Evolutionary conservation across 2,329 filamentous ascomycete species (phyloP).

Genomic region (Paracamarosporium sp.): DNA sequence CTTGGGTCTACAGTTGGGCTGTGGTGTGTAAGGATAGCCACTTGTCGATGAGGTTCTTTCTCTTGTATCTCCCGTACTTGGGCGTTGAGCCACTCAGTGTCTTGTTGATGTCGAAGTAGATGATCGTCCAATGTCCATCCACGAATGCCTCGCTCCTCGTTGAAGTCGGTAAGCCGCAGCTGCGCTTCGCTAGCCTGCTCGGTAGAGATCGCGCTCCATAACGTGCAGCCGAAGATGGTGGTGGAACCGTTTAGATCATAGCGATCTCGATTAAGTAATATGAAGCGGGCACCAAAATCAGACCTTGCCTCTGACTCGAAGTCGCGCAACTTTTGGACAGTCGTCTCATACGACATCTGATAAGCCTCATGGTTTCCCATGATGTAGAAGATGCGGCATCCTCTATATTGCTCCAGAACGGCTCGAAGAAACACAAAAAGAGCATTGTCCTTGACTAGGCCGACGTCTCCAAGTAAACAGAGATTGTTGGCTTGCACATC

Average conservation of each 20-base stretch:
- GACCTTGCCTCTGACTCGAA: conserved; percentile 18
- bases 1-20: conserved; percentile 47
- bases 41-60: conserved; percentile 23
- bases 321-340: conserved; percentile 6
- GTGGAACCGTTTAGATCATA: conserved; percentile 1
- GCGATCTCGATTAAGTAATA: conserved; percentile 7
- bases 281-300: conserved; percentile 3
- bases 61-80: conserved; percentile 34
- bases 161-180: conserved; percentile 25
- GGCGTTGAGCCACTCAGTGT: conserved; percentile 54
- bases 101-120: conserved; percentile 45
- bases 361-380: conserved; percentile 29
- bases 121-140: conserved; percentile 50
- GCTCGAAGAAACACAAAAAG: conserved; percentile 22
- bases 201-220: conserved; percentile 10
- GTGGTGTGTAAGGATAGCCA: conserved; percentile 54
- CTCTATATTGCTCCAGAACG: conserved; percentile 8
- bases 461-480: conserved; percentile 26
- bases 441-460: conserved; percentile 12
- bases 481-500: conserved; percentile 12
- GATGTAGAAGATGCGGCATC: conserved; percentile 22
- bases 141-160: conserved; percentile 20
- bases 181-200: conserved; percentile 5
- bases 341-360: conserved; percentile 3
- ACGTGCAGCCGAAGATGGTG: conserved; percentile 16